phyloP scores from a whole-genome alignment of 2,329 filamentous ascomycete species.

The Sclerotinia sclerotiorum region DNA sequence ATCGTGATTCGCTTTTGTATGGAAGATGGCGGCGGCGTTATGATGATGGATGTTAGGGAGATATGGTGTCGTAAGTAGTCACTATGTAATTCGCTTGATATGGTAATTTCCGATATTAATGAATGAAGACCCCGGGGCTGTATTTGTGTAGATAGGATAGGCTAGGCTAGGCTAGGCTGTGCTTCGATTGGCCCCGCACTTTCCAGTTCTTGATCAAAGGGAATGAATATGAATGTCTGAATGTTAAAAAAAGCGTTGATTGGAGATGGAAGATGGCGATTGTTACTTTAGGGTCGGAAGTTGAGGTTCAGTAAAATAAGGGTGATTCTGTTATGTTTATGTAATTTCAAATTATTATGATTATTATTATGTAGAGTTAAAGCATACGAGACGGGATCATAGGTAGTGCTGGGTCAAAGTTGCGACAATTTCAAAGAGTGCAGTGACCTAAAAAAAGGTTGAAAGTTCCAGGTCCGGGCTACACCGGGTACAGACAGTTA shows the following conservation, averaged over 20 bases:
- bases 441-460: neutral
- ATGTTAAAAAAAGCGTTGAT: neutral
- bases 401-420: neutral
- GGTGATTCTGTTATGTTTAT: neutral
- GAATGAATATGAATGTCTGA: slow-evolving; percentile 1
- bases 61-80: slow-evolving; percentile 6
- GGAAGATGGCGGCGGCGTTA: neutral
- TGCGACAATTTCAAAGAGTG: neutral
- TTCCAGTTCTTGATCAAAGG: slow-evolving; percentile 4
- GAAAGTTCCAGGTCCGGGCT: slow-evolving; percentile 9
- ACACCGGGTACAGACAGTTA: neutral
- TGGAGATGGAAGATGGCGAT: neutral
- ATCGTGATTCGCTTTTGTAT: neutral
- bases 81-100: slow-evolving; percentile 17
- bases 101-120: slow-evolving; percentile 18
- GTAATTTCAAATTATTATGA: neutral
- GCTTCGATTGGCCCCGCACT: slow-evolving; percentile 19
- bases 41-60: slow-evolving; percentile 10
- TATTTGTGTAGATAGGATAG: neutral
- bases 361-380: neutral
- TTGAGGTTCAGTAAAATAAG: neutral
- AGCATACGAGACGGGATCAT: neutral
- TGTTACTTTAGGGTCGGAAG: neutral
- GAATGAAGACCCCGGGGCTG: slow-evolving; percentile 2
- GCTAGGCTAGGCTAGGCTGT: neutral